These are phyloP conservation scores for Tetrahymena elliotti DNA, from an alignment of 73 alveolate species.

Conservation along the genomic window DNA sequence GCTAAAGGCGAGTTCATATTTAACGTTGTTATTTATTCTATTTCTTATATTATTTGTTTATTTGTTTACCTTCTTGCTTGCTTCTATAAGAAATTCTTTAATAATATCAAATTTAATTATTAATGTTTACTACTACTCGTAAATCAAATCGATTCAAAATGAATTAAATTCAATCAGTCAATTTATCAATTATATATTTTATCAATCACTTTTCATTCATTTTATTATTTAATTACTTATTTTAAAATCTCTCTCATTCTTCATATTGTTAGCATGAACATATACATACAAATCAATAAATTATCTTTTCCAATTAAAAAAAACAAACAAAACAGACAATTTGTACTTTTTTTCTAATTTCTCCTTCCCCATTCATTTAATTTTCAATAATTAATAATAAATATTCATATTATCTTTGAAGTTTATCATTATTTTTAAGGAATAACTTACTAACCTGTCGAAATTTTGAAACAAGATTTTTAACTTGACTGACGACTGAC, in stretches of 20 bases:
- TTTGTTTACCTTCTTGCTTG: background rate
- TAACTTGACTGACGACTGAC: too few relatives aligned
- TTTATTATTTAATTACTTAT: background rate
- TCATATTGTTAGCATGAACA: background rate
- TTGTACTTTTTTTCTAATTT: too few relatives aligned
- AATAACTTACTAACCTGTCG: background rate
- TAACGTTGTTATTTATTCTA: background rate
- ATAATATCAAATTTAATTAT: background rate
- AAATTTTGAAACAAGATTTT: background rate
- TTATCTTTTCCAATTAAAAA: too few relatives aligned
- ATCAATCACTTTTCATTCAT: background rate
- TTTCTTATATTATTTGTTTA: background rate
- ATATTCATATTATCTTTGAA: background rate
- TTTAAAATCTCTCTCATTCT: background rate
- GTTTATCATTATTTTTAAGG: background rate
- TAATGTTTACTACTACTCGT: background rate
- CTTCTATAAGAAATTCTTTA: background rate
- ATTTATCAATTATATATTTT: background rate
- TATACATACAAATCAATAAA: too few relatives aligned
- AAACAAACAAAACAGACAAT: background rate
- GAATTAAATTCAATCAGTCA: background rate
- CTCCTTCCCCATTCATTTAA: background rate
- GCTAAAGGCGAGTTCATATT: background rate
- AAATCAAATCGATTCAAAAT: background rate
- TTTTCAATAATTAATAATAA: too few relatives aligned